A percentile compares a stretch with the other conserved stretches of the same genome.
phyloP scores from a whole-genome alignment of 345 rosid genomes.

The Camelina laxa region DNA sequence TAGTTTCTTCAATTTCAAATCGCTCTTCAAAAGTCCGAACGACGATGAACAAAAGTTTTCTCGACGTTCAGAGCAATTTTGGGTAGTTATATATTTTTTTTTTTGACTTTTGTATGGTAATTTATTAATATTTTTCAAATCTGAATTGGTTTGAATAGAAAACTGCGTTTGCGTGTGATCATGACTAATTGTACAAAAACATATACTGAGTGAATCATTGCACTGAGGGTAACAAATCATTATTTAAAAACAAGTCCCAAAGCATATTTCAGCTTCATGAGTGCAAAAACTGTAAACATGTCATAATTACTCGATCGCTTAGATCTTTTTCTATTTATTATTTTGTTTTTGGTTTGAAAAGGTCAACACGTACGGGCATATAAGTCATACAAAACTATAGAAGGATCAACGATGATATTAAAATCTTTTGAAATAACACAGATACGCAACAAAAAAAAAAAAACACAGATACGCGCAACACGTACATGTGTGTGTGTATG shows the following conservation, averaged over 20 bases:
- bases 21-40: too few relatives aligned
- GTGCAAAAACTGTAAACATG: slow-evolving; percentile 46
- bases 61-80: background rate
- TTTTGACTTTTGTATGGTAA: background rate
- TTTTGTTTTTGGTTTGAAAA: slow-evolving; percentile 7
- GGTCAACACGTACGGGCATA: slow-evolving; percentile 29
- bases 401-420: background rate
- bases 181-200: slow-evolving; percentile 33
- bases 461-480: too few relatives aligned
- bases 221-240: slow-evolving; percentile 53
- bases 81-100: too few relatives aligned
- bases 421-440: slow-evolving; percentile 1
- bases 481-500: background rate
- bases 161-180: slow-evolving; percentile 41
- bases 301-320: slow-evolving; percentile 40
- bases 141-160: slow-evolving; percentile 1
- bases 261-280: slow-evolving; percentile 45
- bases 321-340: background rate
- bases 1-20: slow-evolving; percentile 29
- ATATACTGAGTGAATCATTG: slow-evolving; percentile 46
- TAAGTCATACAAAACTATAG: slow-evolving; percentile 12
- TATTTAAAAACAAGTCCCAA: slow-evolving; percentile 70
- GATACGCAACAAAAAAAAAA: too few relatives aligned
- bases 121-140: background rate
- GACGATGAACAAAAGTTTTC: slow-evolving; percentile 4